Evolutionary conservation across 2,329 filamentous ascomycete species (phyloP).

Genomic region (Didymella pinodella): DNA sequence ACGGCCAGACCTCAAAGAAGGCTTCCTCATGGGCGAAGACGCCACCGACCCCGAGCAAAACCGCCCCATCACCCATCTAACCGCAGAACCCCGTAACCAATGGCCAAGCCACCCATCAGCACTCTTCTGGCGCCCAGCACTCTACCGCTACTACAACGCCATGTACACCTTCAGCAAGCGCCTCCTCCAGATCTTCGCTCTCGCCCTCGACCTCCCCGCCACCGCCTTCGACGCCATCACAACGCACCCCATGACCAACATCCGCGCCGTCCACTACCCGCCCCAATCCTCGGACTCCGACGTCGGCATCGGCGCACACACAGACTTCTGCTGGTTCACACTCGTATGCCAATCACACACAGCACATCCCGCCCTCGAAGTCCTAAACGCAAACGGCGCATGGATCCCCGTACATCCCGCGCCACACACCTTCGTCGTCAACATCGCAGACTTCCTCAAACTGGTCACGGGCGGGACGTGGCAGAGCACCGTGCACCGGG

Average conservation of each 20-base stretch:
- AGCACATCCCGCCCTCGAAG: constrained; percentile 46
- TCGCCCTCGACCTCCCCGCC: constrained; percentile 53
- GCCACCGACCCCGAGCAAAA: constrained; percentile 44
- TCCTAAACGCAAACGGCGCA: constrained; percentile 53
- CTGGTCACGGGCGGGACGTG: constrained; percentile 53
- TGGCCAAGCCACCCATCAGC: constrained; percentile 42
- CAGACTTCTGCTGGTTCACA: constrained; percentile 56
- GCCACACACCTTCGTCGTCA: constrained; percentile 52
- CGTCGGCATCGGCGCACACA: constrained; percentile 54
- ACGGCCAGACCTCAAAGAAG: constrained; percentile 45
- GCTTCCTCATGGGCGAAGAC: constrained; percentile 48
- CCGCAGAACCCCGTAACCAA: constrained; percentile 39
- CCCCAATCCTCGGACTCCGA: constrained; percentile 42
- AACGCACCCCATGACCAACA: constrained; percentile 54
- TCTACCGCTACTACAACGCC: constrained; percentile 44
- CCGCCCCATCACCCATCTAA: constrained; percentile 25
- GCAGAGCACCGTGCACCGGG: constrained; percentile 53
- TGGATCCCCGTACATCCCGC: constrained; percentile 52
- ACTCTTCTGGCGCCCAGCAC: constrained; percentile 41
- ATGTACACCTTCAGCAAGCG: constrained; percentile 42
- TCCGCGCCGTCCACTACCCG: constrained; percentile 54
- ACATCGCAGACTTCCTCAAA: constrained; percentile 54
- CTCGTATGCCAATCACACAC: constrained; percentile 48
- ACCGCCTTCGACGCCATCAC: constrained; percentile 50
- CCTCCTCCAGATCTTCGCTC: constrained; percentile 49